These are phyloP conservation scores for Aschersonia sp. DNA, from an alignment of 2,329 filamentous ascomycete genomes.

Conservation along the genomic window DNA sequence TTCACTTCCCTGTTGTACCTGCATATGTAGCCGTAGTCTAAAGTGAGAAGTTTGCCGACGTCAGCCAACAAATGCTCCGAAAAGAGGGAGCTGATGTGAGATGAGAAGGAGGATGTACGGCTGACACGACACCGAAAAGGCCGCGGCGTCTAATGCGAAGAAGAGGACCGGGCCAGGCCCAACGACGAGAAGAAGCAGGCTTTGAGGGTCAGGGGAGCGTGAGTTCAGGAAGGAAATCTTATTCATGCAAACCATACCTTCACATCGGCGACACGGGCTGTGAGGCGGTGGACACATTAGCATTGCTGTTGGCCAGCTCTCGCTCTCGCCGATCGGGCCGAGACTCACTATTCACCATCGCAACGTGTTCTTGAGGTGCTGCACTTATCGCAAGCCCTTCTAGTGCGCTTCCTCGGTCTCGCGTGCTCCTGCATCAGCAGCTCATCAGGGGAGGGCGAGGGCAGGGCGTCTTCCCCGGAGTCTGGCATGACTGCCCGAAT, in stretches of 20 bases:
- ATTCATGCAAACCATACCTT: conserved; percentile 13
- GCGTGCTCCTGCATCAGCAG: conserved; percentile 8
- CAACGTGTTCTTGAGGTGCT: conserved; percentile 26
- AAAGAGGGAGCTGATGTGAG: too few species aligned
- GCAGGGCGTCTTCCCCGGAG: too few species aligned
- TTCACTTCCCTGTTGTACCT: conserved; percentile 21
- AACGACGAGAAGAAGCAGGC: too few species aligned
- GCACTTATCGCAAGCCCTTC: conserved; percentile 18
- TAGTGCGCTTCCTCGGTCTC: conserved; percentile 13
- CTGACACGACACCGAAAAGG: too few species aligned
- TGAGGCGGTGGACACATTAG: neutral
- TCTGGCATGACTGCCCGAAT: too few species aligned
- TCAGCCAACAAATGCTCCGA: too few species aligned
- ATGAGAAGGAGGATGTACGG: too few species aligned
- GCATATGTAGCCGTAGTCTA: conserved; percentile 23
- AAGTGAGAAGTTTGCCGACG: neutral
- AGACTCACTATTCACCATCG: conserved; percentile 26
- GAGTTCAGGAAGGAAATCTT: too few species aligned
- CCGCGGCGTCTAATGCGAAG: too few species aligned
- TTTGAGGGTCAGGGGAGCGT: too few species aligned
- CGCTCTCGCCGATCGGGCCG: neutral
- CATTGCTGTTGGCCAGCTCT: neutral
- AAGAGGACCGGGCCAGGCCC: too few species aligned
- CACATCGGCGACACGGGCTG: conserved; percentile 18
- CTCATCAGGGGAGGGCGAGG: neutral